These are phyloP conservation scores for Solanum gandarillasii DNA, from an alignment of 257 asterid species.

Conservation along the genomic window DNA sequence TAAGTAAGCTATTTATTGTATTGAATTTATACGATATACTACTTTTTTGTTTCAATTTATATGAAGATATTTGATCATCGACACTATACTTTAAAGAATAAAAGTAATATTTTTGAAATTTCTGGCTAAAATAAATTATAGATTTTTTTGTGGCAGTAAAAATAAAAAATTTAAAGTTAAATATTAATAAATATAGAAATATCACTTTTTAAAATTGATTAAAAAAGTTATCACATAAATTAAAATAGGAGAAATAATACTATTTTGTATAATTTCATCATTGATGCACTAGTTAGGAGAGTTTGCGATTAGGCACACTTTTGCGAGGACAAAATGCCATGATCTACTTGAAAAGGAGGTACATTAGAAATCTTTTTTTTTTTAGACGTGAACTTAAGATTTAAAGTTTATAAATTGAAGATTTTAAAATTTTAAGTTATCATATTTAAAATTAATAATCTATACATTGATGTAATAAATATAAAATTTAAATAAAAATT, in stretches of 20 bases:
- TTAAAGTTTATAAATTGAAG: background rate
- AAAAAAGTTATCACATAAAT: no score
- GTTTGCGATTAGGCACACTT: background rate
- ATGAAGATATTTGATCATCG: no score
- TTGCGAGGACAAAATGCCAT: no score
- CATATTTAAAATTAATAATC: background rate
- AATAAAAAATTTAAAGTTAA: background rate
- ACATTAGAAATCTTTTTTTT: background rate
- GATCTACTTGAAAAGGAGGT: background rate
- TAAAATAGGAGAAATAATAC: no score
- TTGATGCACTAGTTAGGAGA: background rate
- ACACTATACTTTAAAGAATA: no score
- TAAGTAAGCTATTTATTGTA: background rate
- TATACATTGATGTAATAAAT: background rate
- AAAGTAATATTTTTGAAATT: background rate
- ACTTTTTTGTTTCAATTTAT: background rate
- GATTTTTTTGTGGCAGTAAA: background rate
- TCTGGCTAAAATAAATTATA: background rate
- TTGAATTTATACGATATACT: background rate
- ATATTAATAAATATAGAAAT: background rate
- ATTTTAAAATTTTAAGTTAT: no score
- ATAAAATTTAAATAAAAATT: background rate
- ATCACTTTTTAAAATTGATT: background rate
- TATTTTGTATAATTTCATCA: background rate
- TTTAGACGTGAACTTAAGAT: background rate